Evolutionary conservation across 768 basidiomycete species (phyloP).

Genomic region (Multifurca ochricompacta): DNA sequence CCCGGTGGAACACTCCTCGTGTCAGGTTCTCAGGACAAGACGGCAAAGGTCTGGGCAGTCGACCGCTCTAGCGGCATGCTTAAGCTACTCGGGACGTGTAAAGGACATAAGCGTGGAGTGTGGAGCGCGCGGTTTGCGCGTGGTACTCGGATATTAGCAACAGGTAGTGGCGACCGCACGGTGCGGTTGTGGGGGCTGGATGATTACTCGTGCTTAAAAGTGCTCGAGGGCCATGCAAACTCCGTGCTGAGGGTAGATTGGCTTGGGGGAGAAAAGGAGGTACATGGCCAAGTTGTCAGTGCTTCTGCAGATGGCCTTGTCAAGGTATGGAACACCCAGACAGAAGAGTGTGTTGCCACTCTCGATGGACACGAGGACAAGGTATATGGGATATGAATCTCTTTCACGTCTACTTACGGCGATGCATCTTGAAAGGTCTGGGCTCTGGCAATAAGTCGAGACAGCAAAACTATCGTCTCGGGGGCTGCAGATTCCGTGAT

Average conservation of each 20-base stretch:
- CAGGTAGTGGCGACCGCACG: slow-evolving; percentile 92
- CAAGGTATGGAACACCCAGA: slow-evolving; percentile 88
- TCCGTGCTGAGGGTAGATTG: slow-evolving; percentile 93
- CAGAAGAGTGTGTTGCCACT: slow-evolving; percentile 81
- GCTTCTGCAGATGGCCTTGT: slow-evolving; percentile 91
- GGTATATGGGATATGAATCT: slow-evolving; percentile 37
- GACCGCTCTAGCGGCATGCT: slow-evolving; percentile 57
- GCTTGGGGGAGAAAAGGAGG: slow-evolving; percentile 54
- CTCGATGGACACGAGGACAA: slow-evolving; percentile 98
- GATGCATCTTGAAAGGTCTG: slow-evolving; percentile 61
- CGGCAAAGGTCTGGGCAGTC: slow-evolving; percentile 84
- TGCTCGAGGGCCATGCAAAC: slow-evolving; percentile 97
- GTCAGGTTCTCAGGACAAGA: slow-evolving; percentile 94
- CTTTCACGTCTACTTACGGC: neutral
- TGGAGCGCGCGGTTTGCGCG: slow-evolving; percentile 90
- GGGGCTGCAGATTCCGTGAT: slow-evolving; percentile 95
- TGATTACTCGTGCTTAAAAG: slow-evolving; percentile 89
- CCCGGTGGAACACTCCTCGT: slow-evolving; percentile 84
- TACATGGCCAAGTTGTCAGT: slow-evolving; percentile 65
- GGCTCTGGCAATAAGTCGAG: slow-evolving; percentile 78
- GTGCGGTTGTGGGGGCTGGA: slow-evolving; percentile 92
- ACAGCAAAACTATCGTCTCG: slow-evolving; percentile 82
- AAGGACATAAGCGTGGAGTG: slow-evolving; percentile 94
- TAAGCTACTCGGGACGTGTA: slow-evolving; percentile 75
- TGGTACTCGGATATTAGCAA: slow-evolving; percentile 78